Percentiles rank a stretch among this genome's conserved stretches.
These are phyloP conservation scores for Calophaca sinica DNA, from an alignment of 306 rosid species.

Conservation along the genomic window DNA sequence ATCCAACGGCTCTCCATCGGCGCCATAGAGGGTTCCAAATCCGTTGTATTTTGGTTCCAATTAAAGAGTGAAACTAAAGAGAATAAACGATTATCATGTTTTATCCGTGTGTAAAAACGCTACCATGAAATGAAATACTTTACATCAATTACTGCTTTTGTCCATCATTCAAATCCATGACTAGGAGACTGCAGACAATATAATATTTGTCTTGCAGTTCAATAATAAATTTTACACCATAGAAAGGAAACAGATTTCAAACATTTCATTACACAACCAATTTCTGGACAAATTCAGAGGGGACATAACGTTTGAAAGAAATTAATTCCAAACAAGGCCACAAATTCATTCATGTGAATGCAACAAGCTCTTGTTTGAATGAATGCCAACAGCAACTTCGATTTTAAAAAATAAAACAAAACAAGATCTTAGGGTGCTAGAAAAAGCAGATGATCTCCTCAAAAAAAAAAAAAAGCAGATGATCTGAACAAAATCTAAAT, in stretches of 20 bases:
- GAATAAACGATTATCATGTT: no score
- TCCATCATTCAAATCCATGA: constrained; percentile 25
- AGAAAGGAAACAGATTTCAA: no score
- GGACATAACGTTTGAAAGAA: no score
- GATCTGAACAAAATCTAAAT: background rate
- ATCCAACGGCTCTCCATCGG: no score
- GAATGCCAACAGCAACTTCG: background rate
- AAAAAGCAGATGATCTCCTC: constrained; percentile 11
- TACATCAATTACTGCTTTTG: constrained; percentile 8
- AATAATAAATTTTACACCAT: background rate
- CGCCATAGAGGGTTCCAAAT: no score
- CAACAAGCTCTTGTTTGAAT: background rate
- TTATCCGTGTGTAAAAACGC: no score
- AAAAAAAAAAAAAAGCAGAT: no score
- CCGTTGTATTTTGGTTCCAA: no score
- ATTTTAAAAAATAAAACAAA: background rate
- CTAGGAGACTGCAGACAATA: constrained; percentile 14
- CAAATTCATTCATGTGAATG: background rate
- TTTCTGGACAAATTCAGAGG: no score
- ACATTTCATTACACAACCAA: no score
- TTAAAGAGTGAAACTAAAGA: no score
- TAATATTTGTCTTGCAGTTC: background rate
- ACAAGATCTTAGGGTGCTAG: background rate
- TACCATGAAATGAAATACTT: background rate
- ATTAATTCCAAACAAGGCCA: no score